Evolutionary conservation across 106 monocot species (phyloP), one percentile per base, ranked within the genome.

Genomic region (Platanthera guangdongensis): DNA sequence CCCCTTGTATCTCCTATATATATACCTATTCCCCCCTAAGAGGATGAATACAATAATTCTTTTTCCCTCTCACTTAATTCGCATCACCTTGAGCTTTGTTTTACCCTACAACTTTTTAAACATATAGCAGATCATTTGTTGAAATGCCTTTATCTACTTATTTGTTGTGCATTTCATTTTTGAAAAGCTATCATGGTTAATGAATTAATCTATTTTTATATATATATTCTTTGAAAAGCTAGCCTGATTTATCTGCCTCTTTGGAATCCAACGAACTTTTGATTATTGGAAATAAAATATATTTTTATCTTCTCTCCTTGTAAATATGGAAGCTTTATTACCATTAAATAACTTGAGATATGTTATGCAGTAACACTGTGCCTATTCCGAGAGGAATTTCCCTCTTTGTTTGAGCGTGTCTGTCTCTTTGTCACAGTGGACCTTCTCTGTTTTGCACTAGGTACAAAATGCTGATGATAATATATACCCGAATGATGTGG

Each of bases 381-480:
- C 32, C 8, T 30, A 65, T 65, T 65, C 25, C 39, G 46, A 47
- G 70, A 7, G 4, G 6, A 45, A 21, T 70, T 48, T 47, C 47
- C 47, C 7, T 39, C 16, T 70, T 70, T 47, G 15, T 48, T 11
- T 70, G 2, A 47, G 16, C 25, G 25, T 48, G 13, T 67, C 48
- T 48, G 15, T 47, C 8, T 16, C 14, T 32, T 39, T 46, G 10
- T 68, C 3, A 45, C n/a, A 39, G 45, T 68, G 12, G 45, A 32
- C 68, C 45, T 5, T 46, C 45, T 68, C 68, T 46, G 62, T 65
- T 65, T 65, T 30, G 47, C 47, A 16, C 51, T 82, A 99, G 99
- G 90, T 99, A 74, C 99, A 99, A 82, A 99, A 99, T 88, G 99
- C 99, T 57, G 99, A 99, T 87, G 99, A 99, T 71, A 99, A 99